These are phyloP conservation scores for Phytophthora pisi DNA, from an alignment of 352 stramenopile species.

Conservation along the genomic window DNA sequence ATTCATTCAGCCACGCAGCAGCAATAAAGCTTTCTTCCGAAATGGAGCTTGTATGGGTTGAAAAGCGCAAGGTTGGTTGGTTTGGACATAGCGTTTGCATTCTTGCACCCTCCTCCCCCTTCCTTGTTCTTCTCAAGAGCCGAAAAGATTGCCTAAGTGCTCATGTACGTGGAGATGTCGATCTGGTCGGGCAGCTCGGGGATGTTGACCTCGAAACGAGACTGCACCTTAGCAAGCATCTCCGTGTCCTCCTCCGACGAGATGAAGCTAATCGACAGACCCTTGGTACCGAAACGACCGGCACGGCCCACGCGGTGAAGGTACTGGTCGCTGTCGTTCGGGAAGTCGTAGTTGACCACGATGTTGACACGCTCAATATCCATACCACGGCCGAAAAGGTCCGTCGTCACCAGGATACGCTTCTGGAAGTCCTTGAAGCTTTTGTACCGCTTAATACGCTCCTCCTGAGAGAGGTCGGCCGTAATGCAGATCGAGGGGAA, in stretches of 20 bases:
- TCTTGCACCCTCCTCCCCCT: constrained; percentile 14
- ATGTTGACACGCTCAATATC: constrained; percentile 99
- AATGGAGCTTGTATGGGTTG: constrained; percentile 36
- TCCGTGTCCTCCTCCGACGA: constrained; percentile 97
- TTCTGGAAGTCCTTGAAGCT: constrained; percentile 99
- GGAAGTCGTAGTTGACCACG: constrained; percentile 99
- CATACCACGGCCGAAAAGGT: constrained; percentile 99
- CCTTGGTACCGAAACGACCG: constrained; percentile 99
- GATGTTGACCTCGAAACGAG: constrained; percentile 99
- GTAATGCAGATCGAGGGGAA: constrained; percentile 99
- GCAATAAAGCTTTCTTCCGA: constrained; percentile 37
- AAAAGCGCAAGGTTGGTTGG: constrained; percentile 38
- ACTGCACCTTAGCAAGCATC: constrained; percentile 98
- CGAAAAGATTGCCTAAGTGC: constrained; percentile 60
- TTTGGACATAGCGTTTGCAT: constrained; percentile 32
- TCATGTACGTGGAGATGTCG: constrained; percentile 99
- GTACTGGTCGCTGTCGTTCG: constrained; percentile 98
- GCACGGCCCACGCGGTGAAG: constrained; percentile 98
- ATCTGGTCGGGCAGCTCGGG: constrained; percentile 99
- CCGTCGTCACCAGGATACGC: constrained; percentile 99
- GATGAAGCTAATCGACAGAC: constrained; percentile 99
- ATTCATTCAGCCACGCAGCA: constrained; percentile 47
- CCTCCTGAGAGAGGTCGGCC: constrained; percentile 97
- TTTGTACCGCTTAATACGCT: constrained; percentile 99
- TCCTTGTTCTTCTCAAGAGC: constrained; percentile 21